Evolutionary conservation across 2,329 filamentous ascomycete species (phyloP).

Genomic region (Aureobasidium musti): DNA sequence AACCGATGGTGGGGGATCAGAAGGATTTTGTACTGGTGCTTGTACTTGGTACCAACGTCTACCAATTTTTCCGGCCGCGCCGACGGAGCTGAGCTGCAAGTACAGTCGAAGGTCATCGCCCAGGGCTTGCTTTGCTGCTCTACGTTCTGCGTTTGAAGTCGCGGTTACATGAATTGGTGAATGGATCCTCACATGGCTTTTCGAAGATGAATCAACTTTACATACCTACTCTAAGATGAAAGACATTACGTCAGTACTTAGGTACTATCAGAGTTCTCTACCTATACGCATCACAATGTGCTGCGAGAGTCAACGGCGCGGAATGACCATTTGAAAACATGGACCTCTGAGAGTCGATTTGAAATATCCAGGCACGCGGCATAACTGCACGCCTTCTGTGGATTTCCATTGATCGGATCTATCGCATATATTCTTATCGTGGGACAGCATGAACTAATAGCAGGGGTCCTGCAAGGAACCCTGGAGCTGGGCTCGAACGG

Average conservation of each 20-base stretch:
- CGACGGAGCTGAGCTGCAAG: neutral
- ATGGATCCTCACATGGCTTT: neutral
- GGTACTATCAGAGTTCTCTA: neutral
- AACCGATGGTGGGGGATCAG: conserved; percentile 9
- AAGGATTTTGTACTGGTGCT: neutral
- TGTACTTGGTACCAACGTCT: neutral
- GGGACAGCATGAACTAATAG: neutral
- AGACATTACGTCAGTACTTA: neutral
- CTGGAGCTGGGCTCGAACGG: neutral
- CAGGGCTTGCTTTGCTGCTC: neutral
- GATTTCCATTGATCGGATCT: neutral
- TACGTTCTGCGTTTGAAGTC: too few species aligned
- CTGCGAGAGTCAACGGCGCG: neutral
- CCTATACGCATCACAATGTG: neutral
- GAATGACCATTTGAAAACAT: neutral
- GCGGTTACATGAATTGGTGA: neutral
- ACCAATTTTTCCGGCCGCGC: neutral
- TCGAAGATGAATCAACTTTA: neutral
- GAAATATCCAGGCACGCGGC: neutral
- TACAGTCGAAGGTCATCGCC: neutral
- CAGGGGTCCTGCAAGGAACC: neutral
- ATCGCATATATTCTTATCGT: neutral
- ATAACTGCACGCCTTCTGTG: neutral
- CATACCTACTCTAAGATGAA: neutral
- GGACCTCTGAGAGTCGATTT: too few species aligned